Percentiles rank a stretch among this genome's conserved stretches.
These are phyloP conservation scores for Fusarium udum DNA, from an alignment of 2,329 filamentous ascomycete genomes.

Conservation along the genomic window DNA sequence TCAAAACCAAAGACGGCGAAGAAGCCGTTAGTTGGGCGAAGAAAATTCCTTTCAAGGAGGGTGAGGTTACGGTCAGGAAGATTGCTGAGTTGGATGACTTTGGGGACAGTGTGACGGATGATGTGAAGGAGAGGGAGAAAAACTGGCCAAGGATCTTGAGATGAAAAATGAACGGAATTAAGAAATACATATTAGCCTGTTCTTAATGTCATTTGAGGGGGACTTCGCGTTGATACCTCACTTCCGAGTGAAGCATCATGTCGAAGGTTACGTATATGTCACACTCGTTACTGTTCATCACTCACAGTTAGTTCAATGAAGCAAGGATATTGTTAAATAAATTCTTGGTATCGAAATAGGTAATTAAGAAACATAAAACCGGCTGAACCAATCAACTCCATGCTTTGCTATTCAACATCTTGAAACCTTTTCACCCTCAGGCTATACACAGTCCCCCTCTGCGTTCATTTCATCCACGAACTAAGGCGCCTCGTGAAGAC, in stretches of 20 bases:
- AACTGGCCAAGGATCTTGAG: not conserved
- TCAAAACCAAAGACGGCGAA: slow-evolving; percentile 42
- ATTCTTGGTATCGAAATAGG: not conserved
- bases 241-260: not conserved
- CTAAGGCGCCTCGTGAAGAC: slow-evolving; percentile 29
- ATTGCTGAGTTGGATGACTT: slow-evolving; percentile 38
- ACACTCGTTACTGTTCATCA: not conserved
- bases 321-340: not conserved
- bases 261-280: fast-evolving
- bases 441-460: not conserved
- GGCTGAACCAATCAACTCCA: slow-evolving; percentile 19
- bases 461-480: not conserved
- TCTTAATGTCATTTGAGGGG: not conserved
- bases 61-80: slow-evolving; percentile 40
- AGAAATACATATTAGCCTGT: fast-evolving
- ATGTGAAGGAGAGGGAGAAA: slow-evolving; percentile 28
- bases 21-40: slow-evolving; percentile 46
- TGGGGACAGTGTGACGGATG: slow-evolving; percentile 23
- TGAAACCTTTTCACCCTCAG: not conserved
- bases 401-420: not conserved
- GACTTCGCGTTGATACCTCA: no score
- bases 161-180: not conserved
- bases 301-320: not conserved
- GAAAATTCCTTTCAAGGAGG: slow-evolving; percentile 40
- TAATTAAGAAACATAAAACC: not conserved